Percentiles rank a stretch among this genome's conserved stretches.
Conservation (phyloP, 139 green algal species). For the Pleodorina starrii region DNA sequence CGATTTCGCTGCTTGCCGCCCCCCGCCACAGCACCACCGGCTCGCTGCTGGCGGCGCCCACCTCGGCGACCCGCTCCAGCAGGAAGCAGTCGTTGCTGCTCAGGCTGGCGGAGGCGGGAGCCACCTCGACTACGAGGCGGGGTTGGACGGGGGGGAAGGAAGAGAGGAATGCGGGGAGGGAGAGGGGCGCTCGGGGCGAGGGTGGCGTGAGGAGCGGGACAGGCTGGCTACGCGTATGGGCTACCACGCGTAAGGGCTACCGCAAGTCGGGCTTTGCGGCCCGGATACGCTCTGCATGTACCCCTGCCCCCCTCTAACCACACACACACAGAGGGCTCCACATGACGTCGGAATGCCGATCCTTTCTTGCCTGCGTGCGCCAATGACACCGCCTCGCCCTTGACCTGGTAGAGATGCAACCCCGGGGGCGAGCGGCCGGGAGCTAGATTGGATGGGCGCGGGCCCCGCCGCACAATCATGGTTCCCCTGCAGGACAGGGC, state of each 20-base stretch:
- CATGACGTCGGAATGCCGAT: too few species aligned
- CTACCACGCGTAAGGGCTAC: too few species aligned
- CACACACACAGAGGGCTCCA: too few species aligned
- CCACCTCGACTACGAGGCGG: slow-evolving; percentile 46
- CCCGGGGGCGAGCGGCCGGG: slow-evolving; percentile 36
- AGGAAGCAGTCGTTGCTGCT: slow-evolving; percentile 39
- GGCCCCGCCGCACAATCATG: slow-evolving; percentile 12
- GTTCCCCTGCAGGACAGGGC: slow-evolving; percentile 13
- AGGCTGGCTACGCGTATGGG: too few species aligned
- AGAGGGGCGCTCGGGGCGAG: too few species aligned
- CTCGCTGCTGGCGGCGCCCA: neutral
- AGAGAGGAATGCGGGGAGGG: too few species aligned
- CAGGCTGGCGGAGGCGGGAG: neutral
- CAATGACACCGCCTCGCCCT: slow-evolving; percentile 11
- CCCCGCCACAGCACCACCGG: slow-evolving; percentile 20
- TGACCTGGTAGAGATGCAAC: slow-evolving; percentile 33
- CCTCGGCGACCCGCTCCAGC: neutral
- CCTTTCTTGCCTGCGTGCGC: neutral
- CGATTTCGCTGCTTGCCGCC: neutral
- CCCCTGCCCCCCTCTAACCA: too few species aligned
- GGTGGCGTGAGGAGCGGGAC: too few species aligned
- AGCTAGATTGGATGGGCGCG: neutral
- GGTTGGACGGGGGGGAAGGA: too few species aligned
- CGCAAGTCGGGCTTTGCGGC: too few species aligned
- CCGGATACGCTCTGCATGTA: too few species aligned